Conservation (phyloP, 225 moss, liverwort and hornwort species). For the Polytrichum formosum region DNA sequence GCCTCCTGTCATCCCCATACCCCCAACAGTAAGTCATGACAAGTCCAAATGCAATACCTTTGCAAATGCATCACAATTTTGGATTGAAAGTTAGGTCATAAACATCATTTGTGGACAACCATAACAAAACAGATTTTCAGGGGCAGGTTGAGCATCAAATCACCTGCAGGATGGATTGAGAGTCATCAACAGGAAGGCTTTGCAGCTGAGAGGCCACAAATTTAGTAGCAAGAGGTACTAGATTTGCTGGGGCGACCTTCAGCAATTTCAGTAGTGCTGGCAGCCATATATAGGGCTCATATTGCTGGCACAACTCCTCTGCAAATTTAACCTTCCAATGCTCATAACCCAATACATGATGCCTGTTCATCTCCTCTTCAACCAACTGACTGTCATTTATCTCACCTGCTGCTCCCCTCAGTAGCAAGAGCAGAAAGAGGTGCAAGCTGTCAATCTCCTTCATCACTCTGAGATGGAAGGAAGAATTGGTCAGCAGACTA, state of each 20-base stretch:
- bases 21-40: background rate
- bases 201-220: constrained; percentile 72
- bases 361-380: background rate
- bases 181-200: constrained; percentile 23
- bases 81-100: too few relatives aligned
- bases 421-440: constrained; percentile 63
- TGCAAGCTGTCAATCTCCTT: constrained; percentile 72
- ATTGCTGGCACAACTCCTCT: constrained; percentile 73
- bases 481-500: too few relatives aligned
- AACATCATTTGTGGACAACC: too few relatives aligned
- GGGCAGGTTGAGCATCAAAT: too few relatives aligned
- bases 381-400: constrained; percentile 16
- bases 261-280: constrained; percentile 82
- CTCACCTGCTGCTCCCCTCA: constrained; percentile 25
- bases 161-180: constrained; percentile 35
- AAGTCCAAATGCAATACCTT: background rate
- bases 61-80: too few relatives aligned
- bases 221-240: constrained; percentile 34
- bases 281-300: constrained; percentile 57
- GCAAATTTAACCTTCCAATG: constrained; percentile 74
- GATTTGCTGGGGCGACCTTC: constrained; percentile 40
- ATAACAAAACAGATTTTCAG: too few relatives aligned
- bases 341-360: constrained; percentile 15
- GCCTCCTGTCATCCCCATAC: constrained; percentile 45
- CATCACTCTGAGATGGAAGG: constrained; percentile 46